phyloP scores from a whole-genome alignment of 345 rosid species.

The Camelina sativa region DNA sequence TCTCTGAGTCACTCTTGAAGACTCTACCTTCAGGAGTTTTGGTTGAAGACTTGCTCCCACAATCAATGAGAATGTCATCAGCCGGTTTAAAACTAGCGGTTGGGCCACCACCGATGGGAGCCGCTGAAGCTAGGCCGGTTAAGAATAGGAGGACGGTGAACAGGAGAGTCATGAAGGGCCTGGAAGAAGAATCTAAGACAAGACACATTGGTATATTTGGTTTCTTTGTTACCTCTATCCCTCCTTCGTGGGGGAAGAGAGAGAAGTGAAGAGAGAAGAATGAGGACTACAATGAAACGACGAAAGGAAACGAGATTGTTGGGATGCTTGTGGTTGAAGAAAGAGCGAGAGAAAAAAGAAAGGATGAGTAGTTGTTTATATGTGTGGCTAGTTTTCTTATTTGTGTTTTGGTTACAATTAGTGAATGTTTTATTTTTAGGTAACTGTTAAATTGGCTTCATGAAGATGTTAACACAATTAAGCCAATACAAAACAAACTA shows the following conservation, averaged over 20 bases:
- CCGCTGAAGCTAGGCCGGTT: slow-evolving; percentile 15
- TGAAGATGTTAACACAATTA: too few relatives aligned
- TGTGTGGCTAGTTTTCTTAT: slow-evolving; percentile 13
- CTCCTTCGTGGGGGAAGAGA: slow-evolving; percentile 57
- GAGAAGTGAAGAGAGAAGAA: slow-evolving; percentile 26
- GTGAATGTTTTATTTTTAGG: slow-evolving; percentile 31
- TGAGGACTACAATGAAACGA: slow-evolving; percentile 15
- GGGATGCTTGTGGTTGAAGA: slow-evolving; percentile 41
- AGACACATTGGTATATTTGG: slow-evolving; percentile 25
- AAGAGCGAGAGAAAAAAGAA: slow-evolving; percentile 25
- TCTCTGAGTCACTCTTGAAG: slow-evolving; percentile 62
- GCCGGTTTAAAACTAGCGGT: slow-evolving; percentile 44
- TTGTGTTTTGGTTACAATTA: slow-evolving; percentile 19
- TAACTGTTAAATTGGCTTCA: neutral
- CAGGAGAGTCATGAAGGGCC: slow-evolving; percentile 55
- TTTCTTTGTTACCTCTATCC: slow-evolving; percentile 57
- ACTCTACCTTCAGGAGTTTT: slow-evolving; percentile 59
- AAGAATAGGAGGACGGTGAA: slow-evolving; percentile 47
- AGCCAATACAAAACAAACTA: too few relatives aligned
- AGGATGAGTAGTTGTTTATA: neutral
- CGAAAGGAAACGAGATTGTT: slow-evolving; percentile 25
- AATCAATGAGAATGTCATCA: slow-evolving; percentile 62
- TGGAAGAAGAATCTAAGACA: slow-evolving; percentile 39
- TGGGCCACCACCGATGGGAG: slow-evolving; percentile 11
- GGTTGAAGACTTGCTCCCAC: slow-evolving; percentile 52